Conservation (phyloP, 495 filamentous ascomycete genomes). For the Geopyxis carbonaria region DNA sequence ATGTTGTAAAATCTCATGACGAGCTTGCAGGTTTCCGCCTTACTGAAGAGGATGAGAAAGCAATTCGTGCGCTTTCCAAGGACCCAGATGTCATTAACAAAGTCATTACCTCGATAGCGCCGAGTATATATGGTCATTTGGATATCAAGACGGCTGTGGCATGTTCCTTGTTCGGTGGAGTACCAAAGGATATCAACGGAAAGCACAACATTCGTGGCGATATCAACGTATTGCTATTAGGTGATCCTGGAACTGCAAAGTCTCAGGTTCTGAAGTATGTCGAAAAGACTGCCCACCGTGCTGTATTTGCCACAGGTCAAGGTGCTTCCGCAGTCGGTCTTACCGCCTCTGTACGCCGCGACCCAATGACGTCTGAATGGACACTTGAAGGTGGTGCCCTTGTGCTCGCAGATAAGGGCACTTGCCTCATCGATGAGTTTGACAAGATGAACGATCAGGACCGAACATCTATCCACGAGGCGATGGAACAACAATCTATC, state of each 20-base stretch:
- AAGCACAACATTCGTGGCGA: conserved; percentile 86
- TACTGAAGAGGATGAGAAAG: conserved; percentile 86
- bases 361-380: conserved; percentile 94
- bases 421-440: conserved; percentile 96
- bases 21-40: conserved; percentile 94
- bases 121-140: conserved; percentile 89
- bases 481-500: conserved; percentile 99
- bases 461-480: conserved; percentile 94
- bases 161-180: conserved; percentile 86
- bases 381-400: conserved; percentile 93
- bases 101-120: conserved; percentile 84
- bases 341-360: conserved; percentile 86
- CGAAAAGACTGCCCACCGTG: conserved; percentile 91
- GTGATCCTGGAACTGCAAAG: conserved; percentile 91
- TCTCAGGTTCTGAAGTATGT: conserved; percentile 88
- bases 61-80: conserved; percentile 69
- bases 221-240: conserved; percentile 92
- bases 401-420: conserved; percentile 87
- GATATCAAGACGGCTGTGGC: conserved; percentile 98
- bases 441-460: conserved; percentile 99
- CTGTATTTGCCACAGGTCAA: conserved; percentile 94
- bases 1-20: conserved; percentile 92
- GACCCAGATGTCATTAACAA: conserved; percentile 92
- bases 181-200: conserved; percentile 75
- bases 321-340: conserved; percentile 96